Percentiles rank a stretch among this genome's conserved stretches.
Conservation (phyloP, 1,284 basidiomycete genomes). For the Puccinia coronata region DNA sequence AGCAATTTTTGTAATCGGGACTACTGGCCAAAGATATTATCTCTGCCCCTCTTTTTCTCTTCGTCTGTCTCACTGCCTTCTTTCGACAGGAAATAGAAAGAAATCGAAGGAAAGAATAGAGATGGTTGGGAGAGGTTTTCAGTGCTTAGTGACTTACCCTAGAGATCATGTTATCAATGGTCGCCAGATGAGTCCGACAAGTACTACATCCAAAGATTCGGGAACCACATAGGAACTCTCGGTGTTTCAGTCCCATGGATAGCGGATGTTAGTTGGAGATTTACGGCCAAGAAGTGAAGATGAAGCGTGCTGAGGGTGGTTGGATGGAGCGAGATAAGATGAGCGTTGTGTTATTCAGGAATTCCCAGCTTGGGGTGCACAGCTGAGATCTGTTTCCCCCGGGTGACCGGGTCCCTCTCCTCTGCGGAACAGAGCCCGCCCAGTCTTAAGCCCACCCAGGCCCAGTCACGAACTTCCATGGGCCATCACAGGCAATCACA, state of each 20-base stretch:
- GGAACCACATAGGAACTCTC: slow-evolving; percentile 80
- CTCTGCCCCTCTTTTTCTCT: slow-evolving; percentile 68
- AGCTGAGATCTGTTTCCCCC: no score
- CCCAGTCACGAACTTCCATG: no score
- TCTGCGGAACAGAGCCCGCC: no score
- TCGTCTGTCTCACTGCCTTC: not conserved
- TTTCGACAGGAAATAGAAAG: slow-evolving; percentile 21
- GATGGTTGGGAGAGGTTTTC: not conserved
- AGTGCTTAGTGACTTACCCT: slow-evolving; percentile 65
- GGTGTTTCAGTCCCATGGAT: slow-evolving; percentile 81
- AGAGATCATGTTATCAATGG: slow-evolving; percentile 86
- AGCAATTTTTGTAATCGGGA: not conserved
- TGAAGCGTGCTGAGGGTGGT: no score
- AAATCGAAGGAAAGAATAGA: not conserved
- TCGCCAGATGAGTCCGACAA: slow-evolving; percentile 91
- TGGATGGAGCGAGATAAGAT: no score
- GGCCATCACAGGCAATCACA: no score
- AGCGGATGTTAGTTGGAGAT: not conserved
- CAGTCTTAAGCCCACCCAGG: no score
- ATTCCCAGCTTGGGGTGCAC: no score
- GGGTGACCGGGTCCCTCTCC: no score
- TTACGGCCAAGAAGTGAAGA: not conserved
- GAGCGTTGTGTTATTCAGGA: no score
- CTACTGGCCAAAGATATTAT: slow-evolving; percentile 59
- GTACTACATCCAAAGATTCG: slow-evolving; percentile 86